phyloP scores from a whole-genome alignment of 1,284 basidiomycete species.

The Apiotrichum montevideense region DNA sequence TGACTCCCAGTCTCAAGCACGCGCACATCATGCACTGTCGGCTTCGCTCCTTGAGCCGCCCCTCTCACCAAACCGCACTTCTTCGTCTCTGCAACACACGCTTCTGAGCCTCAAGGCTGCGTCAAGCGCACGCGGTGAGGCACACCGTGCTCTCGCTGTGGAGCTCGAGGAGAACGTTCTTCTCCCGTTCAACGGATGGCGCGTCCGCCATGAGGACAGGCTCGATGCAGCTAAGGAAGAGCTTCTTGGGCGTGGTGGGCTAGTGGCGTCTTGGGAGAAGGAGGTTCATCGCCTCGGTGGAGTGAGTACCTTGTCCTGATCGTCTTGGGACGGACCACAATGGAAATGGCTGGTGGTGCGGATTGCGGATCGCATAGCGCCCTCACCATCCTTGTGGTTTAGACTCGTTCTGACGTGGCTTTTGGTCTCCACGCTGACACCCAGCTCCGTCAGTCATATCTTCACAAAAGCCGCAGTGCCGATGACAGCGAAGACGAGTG shows the following conservation, averaged over 20 bases:
- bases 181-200: slow-evolving; percentile 39
- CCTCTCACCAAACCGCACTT: slow-evolving; percentile 14
- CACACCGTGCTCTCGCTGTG: slow-evolving; percentile 32
- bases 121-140: slow-evolving; percentile 35
- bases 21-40: slow-evolving; percentile 52
- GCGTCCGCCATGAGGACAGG: slow-evolving; percentile 35
- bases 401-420: no score
- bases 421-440: slow-evolving; percentile 4
- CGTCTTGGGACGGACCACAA: no score
- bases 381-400: no score
- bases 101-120: slow-evolving; percentile 32
- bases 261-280: slow-evolving; percentile 65
- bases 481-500: slow-evolving; percentile 89
- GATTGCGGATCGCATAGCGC: no score
- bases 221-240: slow-evolving; percentile 35
- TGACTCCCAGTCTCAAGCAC: slow-evolving; percentile 48
- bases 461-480: slow-evolving; percentile 68
- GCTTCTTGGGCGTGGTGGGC: slow-evolving; percentile 52
- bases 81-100: slow-evolving; percentile 38
- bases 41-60: slow-evolving; percentile 43
- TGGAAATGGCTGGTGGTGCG: no score
- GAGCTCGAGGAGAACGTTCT: slow-evolving; percentile 40
- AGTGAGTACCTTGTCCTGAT: slow-evolving; percentile 17
- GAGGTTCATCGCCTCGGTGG: slow-evolving; percentile 34
- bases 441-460: slow-evolving; percentile 65